These are phyloP conservation scores for Gastrolobium bilobum DNA, from an alignment of 306 rosid genomes.

Conservation along the genomic window DNA sequence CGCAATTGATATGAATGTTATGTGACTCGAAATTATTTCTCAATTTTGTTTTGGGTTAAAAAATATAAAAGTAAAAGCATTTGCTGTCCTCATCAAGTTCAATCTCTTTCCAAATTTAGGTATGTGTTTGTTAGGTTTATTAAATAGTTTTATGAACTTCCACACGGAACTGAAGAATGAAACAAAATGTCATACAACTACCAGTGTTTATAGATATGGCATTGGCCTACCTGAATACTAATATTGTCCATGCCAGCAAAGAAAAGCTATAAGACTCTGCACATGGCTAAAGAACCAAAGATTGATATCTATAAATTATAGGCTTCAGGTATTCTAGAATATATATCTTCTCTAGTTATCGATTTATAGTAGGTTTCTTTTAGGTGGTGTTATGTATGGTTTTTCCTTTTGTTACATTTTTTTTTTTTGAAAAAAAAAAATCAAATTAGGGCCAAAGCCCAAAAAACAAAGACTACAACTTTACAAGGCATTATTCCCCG, in stretches of 20 bases:
- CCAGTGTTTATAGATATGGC: background rate
- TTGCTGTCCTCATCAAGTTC: background rate
- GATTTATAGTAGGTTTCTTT: background rate
- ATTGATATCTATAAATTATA: background rate
- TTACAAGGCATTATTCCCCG: no score
- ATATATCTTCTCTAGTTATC: background rate
- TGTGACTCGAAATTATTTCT: background rate
- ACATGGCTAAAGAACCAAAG: background rate
- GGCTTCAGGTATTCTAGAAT: background rate
- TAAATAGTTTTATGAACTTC: background rate
- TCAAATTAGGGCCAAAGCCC: no score
- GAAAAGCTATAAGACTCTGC: background rate
- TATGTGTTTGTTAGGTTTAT: background rate
- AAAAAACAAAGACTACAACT: no score
- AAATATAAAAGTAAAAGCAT: background rate
- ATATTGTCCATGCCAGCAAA: background rate
- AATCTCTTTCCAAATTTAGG: background rate
- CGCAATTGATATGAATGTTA: background rate
- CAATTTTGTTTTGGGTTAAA: background rate
- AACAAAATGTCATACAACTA: constrained; percentile 18
- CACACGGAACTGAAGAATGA: constrained; percentile 28
- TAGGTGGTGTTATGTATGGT: background rate
- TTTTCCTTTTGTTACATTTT: no score
- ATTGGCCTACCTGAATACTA: constrained; percentile 4
- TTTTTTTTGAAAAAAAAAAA: no score